These are phyloP conservation scores for Plectranthus barbatus DNA, from an alignment of 257 asterid species.

Conservation along the genomic window DNA sequence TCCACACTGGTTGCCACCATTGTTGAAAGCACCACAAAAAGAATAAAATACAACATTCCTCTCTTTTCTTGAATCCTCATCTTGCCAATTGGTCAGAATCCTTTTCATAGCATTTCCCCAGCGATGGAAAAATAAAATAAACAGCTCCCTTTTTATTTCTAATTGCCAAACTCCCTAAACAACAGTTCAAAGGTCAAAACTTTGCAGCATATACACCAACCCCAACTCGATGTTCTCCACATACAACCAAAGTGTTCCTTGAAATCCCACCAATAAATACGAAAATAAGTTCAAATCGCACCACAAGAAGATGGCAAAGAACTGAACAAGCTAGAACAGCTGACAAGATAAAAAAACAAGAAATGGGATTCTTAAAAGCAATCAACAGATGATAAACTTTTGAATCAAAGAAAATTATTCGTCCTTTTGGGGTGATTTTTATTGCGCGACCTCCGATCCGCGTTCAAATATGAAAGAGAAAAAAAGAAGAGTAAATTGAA, in stretches of 20 bases:
- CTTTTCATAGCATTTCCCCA: constrained; percentile 33
- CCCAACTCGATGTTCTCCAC: constrained; percentile 9
- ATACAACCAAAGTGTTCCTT: constrained; percentile 13
- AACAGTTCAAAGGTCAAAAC: constrained; percentile 24
- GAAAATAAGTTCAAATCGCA: constrained; percentile 18
- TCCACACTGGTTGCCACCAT: constrained; percentile 29
- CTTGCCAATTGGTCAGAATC: constrained; percentile 17
- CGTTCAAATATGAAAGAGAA: constrained; percentile 22
- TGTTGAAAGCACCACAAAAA: constrained; percentile 32
- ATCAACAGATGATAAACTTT: constrained; percentile 1
- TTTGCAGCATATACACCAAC: constrained; percentile 26
- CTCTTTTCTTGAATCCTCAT: constrained; percentile 41
- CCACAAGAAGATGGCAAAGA: constrained; percentile 13
- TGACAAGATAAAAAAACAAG: constrained; percentile 5
- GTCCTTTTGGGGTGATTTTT: constrained; percentile 14
- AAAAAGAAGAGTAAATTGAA: background rate
- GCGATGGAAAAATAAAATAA: constrained; percentile 10
- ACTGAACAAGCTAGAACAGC: constrained; percentile 8
- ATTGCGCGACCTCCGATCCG: constrained; percentile 32
- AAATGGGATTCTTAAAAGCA: constrained; percentile 6
- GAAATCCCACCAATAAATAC: constrained; percentile 2
- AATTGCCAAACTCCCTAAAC: constrained; percentile 17
- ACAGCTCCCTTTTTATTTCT: constrained; percentile 7
- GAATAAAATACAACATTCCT: constrained; percentile 27
- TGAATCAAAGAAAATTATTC: constrained; percentile 9